phyloP scores from a whole-genome alignment of 2,329 filamentous ascomycete species.

The Diaporthe capsici region DNA sequence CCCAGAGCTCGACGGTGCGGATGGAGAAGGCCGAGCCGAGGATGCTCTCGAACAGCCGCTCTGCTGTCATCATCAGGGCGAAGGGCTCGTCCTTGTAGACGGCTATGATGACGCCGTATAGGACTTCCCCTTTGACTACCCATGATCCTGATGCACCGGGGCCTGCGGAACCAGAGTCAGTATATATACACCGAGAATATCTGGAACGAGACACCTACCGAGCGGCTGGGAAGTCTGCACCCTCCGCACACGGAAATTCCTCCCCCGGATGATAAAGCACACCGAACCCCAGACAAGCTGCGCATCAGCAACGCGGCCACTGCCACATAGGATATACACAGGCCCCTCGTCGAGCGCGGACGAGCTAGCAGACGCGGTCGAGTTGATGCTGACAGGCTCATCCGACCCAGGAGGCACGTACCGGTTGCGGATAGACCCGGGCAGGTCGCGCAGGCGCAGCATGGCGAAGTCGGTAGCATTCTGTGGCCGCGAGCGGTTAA shows the following conservation, averaged over 20 bases:
- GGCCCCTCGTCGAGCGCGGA: constrained; percentile 31
- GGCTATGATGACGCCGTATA: constrained; percentile 37
- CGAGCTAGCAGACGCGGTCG: constrained; percentile 30
- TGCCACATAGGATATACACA: constrained; percentile 28
- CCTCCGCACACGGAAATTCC: constrained; percentile 35
- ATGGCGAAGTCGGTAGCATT: constrained; percentile 37
- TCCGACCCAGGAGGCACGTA: constrained; percentile 28
- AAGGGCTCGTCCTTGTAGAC: constrained; percentile 38
- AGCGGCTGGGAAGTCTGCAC: constrained; percentile 28
- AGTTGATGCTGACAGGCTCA: constrained; percentile 15
- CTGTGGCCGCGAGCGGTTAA: constrained; percentile 30
- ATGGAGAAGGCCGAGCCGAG: constrained; percentile 37
- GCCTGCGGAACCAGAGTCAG: background rate
- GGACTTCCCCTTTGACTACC: constrained; percentile 37
- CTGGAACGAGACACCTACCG: background rate
- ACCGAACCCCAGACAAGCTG: constrained; percentile 37
- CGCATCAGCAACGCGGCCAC: constrained; percentile 16
- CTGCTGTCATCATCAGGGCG: constrained; percentile 37
- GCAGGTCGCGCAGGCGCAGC: constrained; percentile 31
- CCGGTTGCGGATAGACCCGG: constrained; percentile 14
- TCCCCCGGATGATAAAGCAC: constrained; percentile 33
- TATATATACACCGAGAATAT: rapidly evolving
- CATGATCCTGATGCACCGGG: constrained; percentile 34
- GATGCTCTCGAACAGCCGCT: constrained; percentile 35
- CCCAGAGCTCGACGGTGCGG: constrained; percentile 39